Evolutionary conservation across 805 yeast species (phyloP), one percentile per base, ranked within the genome.

Genomic region (Clavispora phyllophila): DNA sequence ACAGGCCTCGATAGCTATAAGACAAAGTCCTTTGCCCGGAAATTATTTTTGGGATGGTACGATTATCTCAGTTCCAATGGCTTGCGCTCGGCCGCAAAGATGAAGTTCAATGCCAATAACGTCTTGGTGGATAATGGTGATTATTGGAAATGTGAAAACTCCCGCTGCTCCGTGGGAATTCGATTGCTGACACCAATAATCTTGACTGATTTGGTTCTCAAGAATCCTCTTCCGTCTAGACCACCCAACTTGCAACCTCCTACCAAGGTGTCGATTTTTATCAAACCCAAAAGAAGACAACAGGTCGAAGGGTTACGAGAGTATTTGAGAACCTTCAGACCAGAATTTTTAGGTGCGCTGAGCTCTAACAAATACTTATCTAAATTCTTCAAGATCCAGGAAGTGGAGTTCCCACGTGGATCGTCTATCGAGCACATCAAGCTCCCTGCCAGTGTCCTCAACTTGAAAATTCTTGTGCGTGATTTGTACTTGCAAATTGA

Each of bases 61-160:
- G 70, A 68, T 46, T 66, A 58, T 47, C 46, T 66, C 15, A 44
- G 41, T 18, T 45, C 57, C 13, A 54, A 47, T 42, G 55, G 58
- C 8, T 47, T 53, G 18, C 55, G 50, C n/a, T 51, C 60, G 3
- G 55, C 62, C 1, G 43, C 48, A 8, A 40, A 53, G 20, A 49
- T 64, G 61, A 58, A 62, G 38, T 61, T 41, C 40, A 67, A 70
- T 48, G 75, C 74, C 10, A 70, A 69, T 48, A 67, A 64, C 42
- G 54, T 60, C 3, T 48, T 70, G 17, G 45, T 63, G 5, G 71
- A 70, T 41, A 63, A 63, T 7, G 68, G 61, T 1, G 42, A 47
- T 9, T 44, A 44, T 32, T 70, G 74, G 75, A 54, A 55, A 26
- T 65, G 73, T 48, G 55, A 51, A 13, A 47, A 62, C 1, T 42